phyloP scores from a whole-genome alignment of 495 filamentous ascomycete species.

The Extremus antarcticus region DNA sequence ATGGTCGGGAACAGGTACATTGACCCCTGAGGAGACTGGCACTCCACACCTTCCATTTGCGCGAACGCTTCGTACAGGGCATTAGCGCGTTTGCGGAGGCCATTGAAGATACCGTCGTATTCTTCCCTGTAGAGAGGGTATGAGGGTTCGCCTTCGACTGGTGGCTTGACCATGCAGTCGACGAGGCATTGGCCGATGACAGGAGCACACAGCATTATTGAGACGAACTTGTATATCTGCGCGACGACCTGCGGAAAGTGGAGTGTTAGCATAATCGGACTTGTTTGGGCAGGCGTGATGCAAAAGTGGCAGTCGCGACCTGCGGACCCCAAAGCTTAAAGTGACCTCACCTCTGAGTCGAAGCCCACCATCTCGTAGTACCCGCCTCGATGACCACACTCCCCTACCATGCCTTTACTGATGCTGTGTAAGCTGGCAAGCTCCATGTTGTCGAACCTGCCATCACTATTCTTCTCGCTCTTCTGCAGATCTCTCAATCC shows the following conservation, averaged over 20 bases:
- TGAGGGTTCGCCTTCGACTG: slow-evolving; percentile 66
- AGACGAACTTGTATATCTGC: slow-evolving; percentile 97
- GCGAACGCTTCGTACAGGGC: slow-evolving; percentile 83
- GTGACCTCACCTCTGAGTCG: slow-evolving; percentile 42
- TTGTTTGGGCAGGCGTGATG: background rate
- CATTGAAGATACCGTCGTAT: slow-evolving; percentile 66
- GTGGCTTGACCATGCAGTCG: slow-evolving; percentile 94
- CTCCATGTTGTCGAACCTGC: slow-evolving; percentile 74
- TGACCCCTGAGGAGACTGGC: slow-evolving; percentile 71
- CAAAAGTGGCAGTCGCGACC: too few species aligned
- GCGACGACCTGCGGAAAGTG: slow-evolving; percentile 48
- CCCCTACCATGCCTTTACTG: slow-evolving; percentile 96
- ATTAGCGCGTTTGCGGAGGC: slow-evolving; percentile 63
- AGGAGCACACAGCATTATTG: slow-evolving; percentile 87
- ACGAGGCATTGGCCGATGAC: slow-evolving; percentile 93
- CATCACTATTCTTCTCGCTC: slow-evolving; percentile 40
- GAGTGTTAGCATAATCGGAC: background rate
- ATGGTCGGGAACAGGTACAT: slow-evolving; percentile 99
- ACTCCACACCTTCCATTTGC: slow-evolving; percentile 90
- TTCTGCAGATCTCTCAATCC: slow-evolving; percentile 74
- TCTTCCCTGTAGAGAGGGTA: slow-evolving; percentile 73
- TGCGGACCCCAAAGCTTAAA: background rate
- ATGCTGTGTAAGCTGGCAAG: slow-evolving; percentile 50
- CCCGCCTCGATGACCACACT: slow-evolving; percentile 93
- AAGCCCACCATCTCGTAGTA: slow-evolving; percentile 94